These are phyloP conservation scores for Talaromyces atroroseus DNA, from an alignment of 2,329 filamentous ascomycete genomes.

Conservation along the genomic window DNA sequence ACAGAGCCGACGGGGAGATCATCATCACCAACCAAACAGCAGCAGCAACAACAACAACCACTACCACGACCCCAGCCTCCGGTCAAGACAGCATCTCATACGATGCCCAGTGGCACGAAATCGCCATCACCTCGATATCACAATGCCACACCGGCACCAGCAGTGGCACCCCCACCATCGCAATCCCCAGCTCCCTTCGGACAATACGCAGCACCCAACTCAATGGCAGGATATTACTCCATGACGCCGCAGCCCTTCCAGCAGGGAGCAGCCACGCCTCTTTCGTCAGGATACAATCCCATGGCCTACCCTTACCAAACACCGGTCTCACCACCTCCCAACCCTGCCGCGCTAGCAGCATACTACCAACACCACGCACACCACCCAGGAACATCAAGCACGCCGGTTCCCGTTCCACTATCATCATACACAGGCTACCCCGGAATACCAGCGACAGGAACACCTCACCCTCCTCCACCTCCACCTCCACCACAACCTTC, in stretches of 20 bases:
- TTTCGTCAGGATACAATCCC: conserved; percentile 45
- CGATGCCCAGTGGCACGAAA: conserved; percentile 19
- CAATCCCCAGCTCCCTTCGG: conserved; percentile 34
- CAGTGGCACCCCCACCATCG: conserved; percentile 24
- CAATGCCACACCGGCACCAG: conserved; percentile 21
- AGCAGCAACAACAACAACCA: conserved; percentile 21
- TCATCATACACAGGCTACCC: conserved; percentile 30
- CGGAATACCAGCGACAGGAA: conserved; percentile 16
- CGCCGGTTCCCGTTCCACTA: conserved; percentile 15
- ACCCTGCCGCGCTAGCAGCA: conserved; percentile 32
- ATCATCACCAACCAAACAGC: conserved; percentile 30
- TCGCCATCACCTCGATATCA: conserved; percentile 32
- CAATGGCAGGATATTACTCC: conserved; percentile 24
- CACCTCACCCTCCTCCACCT: conserved; percentile 23
- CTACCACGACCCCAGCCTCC: conserved; percentile 27
- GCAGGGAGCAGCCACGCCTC: conserved; percentile 37
- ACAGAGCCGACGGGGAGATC: conserved; percentile 53
- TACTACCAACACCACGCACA: conserved; percentile 7
- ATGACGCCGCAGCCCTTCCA: conserved; percentile 30
- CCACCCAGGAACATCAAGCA: conserved; percentile 11
- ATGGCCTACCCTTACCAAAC: conserved; percentile 45
- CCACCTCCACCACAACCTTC: conserved; percentile 20
- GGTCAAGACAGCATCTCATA: conserved; percentile 30
- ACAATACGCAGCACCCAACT: conserved; percentile 24
- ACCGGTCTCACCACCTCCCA: conserved; percentile 39